Base-by-base conservation (phyloP, 2,329 filamentous ascomycete species). In the Paraphaeosphaeria minitans region DNA sequence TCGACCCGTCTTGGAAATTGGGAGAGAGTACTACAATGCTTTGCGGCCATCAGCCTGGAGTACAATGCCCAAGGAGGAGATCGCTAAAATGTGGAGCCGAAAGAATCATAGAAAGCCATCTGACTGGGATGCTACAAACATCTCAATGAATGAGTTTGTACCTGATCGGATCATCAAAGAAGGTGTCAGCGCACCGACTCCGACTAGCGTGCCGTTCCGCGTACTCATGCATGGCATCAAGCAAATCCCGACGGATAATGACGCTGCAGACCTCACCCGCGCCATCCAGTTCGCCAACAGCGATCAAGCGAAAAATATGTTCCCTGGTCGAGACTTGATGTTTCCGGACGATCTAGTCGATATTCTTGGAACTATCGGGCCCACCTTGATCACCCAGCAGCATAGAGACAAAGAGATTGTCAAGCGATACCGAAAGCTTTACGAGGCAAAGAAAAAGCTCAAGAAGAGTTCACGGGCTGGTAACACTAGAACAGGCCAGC, bases 241-340 rank as follows among this genome's bases (percentile, higher is more conserved):
- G 39, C 39, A 60, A 33, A 12, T 57, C 31, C 58, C 58, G 1
- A 10, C 31, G 16, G 54, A 50, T 22, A 9, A 46, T 10, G 55
- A 60, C 35, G 39, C 58, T 2, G 58, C 54, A 14, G 58, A 60
- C 51, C 46, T 60, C 0, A 60, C 58, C 3, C 50, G 55, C 8
- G 54, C 58, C 12, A 43, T 60, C 13, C 9, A 51, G 9, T 60
- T 49, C 21, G 58, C 42, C 2, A 13, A 16, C 31, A 39, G 6
- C 22, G 31, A 52, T 24, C 24, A 21, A 19, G 22, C 3, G 21
- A 8, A 24, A n/a, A 29, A 24, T 39, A 21, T 4, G 2, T 19
- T 42, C 9, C n/a, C 21, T 9, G 27, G 12, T 22, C 43, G 19
- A 9, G 33, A 42, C 2, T 48, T 29, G 8, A 35, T 57, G 42